phyloP scores from a whole-genome alignment of 176 grass and related monocot genomes.

The Phoenix dactylifera region DNA sequence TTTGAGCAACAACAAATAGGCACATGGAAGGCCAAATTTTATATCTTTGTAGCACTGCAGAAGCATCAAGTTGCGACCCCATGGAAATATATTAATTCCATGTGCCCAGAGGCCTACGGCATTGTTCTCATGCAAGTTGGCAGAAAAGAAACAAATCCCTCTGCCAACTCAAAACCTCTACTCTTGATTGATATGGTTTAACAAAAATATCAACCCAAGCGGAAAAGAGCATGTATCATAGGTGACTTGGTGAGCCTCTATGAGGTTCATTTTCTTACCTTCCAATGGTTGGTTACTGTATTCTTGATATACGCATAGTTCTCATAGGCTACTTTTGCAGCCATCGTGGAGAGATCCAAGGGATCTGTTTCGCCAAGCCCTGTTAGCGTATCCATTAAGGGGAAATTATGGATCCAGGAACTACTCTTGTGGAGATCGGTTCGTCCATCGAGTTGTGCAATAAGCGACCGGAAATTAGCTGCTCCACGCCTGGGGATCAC shows the following conservation, averaged over 20 bases:
- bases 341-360: conserved; percentile 35
- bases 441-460: conserved; percentile 37
- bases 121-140: too few species aligned
- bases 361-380: not conserved
- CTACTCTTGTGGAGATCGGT: conserved; percentile 34
- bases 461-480: conserved; percentile 43
- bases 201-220: too few species aligned
- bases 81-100: too few species aligned
- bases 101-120: too few species aligned
- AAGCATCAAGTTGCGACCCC: too few species aligned
- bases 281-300: conserved; percentile 55
- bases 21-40: too few species aligned
- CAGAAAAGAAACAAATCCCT: too few species aligned
- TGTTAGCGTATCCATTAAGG: not conserved
- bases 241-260: too few species aligned
- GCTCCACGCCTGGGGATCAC: conserved; percentile 32
- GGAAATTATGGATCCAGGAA: conserved; percentile 1
- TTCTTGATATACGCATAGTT: conserved; percentile 47
- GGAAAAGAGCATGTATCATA: not conserved
- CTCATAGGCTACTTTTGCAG: conserved; percentile 43
- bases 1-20: too few species aligned
- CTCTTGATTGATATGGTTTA: too few species aligned
- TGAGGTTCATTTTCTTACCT: conserved; percentile 19
- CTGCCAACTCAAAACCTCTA: too few species aligned
- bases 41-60: too few species aligned